Base-by-base conservation (phyloP, 2,329 filamentous ascomycete genomes). In the Plectosphaerella sp. region DNA sequence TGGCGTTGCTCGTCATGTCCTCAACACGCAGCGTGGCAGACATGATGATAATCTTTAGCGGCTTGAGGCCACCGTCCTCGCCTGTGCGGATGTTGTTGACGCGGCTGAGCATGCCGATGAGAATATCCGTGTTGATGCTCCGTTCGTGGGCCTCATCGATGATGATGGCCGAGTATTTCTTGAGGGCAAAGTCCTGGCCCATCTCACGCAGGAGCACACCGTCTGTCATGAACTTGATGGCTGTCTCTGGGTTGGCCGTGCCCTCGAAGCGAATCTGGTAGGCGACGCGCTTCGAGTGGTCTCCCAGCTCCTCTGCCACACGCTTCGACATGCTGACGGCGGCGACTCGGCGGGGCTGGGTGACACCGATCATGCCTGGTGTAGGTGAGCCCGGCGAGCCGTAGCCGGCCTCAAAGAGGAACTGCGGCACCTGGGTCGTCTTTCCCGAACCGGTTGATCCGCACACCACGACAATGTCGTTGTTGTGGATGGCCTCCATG, bases 221-320 rank as follows among this genome's bases (percentile, higher is more conserved):
- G 68, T 99, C 94, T 0, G 94, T 99, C 92, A 99, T 97, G 72
- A 97, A 99, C 67, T 99, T 99, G 67, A 99, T 83, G 6, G 90
- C 88, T 0, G 94, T 99, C 49, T 91, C 87, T 25, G 84, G 76
- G 47, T 85, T 83, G 2, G 88, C 85, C 0, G 86, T 93, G 48
- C 88, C 91, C 64, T 99, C 94, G 59, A 97, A 99, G 22, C 95
- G 88, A 61, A 99, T 97, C 67, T 92, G 94, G 67, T 97, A 95
- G 5, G 89, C 90, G 7, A 99, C 92, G 47, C 82, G 81, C 24
- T 86, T 77, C n/a, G 84, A 85, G 61, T 87, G 83, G 46, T 88
- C 78, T 1, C 91, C 91, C 42, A 99, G 70, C 66, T 99, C 94
- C 57, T 92, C 85, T 0, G 81, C 84, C 20, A 99, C 93, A 65